phyloP scores from a whole-genome alignment of 1,284 basidiomycete genomes.

The Ganoderma boninense region DNA sequence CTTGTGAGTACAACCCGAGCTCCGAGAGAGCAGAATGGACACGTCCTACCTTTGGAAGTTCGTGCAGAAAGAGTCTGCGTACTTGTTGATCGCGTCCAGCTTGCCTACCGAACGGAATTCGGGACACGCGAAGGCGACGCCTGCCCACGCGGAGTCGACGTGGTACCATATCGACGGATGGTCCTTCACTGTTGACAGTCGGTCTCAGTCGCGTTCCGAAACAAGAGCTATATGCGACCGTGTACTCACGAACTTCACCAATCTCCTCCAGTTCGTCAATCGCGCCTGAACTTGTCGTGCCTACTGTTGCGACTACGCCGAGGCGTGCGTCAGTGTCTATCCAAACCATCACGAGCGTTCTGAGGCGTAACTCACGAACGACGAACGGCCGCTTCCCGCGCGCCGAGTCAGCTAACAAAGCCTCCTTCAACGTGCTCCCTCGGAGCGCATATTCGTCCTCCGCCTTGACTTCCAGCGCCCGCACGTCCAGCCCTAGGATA shows the following conservation, averaged over 20 bases:
- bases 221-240: too few species aligned
- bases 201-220: neutral
- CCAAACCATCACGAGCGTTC: too few species aligned
- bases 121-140: conserved; percentile 80
- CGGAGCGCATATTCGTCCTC: conserved; percentile 79
- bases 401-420: conserved; percentile 73
- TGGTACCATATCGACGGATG: conserved; percentile 86
- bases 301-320: conserved; percentile 83
- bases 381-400: conserved; percentile 82
- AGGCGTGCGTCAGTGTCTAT: neutral
- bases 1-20: neutral
- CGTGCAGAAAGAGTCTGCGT: conserved; percentile 85
- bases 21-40: neutral
- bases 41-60: conserved; percentile 89
- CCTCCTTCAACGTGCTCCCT: conserved; percentile 67
- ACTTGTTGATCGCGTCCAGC: conserved; percentile 80
- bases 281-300: conserved; percentile 91
- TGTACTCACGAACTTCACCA: conserved; percentile 67
- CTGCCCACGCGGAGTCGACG: conserved; percentile 94
- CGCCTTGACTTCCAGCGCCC: conserved; percentile 73
- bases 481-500: conserved; percentile 82
- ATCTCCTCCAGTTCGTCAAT: conserved; percentile 86
- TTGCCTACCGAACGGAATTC: conserved; percentile 74
- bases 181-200: conserved; percentile 53
- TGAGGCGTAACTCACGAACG: conserved; percentile 68